Evolutionary conservation across 805 yeast genomes (phyloP).

Genomic region (Lipomyces orientalis): DNA sequence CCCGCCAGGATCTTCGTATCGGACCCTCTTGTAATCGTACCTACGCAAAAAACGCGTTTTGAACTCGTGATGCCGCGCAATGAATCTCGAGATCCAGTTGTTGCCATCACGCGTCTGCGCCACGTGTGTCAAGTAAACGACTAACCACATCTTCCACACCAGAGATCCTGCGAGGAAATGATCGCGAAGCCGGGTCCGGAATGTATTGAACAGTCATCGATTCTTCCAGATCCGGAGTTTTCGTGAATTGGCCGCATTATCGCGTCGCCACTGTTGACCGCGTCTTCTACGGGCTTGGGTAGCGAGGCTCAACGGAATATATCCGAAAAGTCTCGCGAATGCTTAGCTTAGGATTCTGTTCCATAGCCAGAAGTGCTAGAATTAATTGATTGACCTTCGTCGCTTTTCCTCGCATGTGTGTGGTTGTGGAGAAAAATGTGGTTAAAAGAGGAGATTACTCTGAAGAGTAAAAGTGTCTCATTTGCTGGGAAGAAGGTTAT

Average conservation of each 20-base stretch:
- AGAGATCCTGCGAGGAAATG: conserved; percentile 9
- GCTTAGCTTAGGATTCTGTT: conserved; percentile 1
- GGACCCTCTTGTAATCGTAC: conserved; percentile 7
- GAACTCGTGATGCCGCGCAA: conserved; percentile 5
- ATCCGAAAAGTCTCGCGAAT: background rate
- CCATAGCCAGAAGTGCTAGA: background rate
- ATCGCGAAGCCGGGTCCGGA: conserved; percentile 8
- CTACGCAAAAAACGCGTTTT: conserved; percentile 3
- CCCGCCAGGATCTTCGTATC: background rate
- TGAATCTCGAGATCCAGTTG: conserved; percentile 5
- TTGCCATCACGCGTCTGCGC: conserved; percentile 1
- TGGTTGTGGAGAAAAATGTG: background rate
- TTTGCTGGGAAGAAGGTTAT: too few relatives aligned
- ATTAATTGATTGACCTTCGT: background rate
- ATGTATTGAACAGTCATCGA: background rate
- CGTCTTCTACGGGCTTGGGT: background rate
- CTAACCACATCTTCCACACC: conserved; percentile 12
- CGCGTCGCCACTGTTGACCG: background rate
- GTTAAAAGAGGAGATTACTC: background rate
- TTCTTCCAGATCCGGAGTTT: background rate
- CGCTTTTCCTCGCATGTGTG: background rate
- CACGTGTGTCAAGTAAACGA: conserved; percentile 1
- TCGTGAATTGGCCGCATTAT: background rate
- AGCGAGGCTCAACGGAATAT: background rate
- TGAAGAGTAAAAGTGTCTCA: too few relatives aligned